Percentiles rank a stretch among this genome's conserved stretches.
phyloP scores from a whole-genome alignment of 441 rosid genomes.

The Hura crepitans region DNA sequence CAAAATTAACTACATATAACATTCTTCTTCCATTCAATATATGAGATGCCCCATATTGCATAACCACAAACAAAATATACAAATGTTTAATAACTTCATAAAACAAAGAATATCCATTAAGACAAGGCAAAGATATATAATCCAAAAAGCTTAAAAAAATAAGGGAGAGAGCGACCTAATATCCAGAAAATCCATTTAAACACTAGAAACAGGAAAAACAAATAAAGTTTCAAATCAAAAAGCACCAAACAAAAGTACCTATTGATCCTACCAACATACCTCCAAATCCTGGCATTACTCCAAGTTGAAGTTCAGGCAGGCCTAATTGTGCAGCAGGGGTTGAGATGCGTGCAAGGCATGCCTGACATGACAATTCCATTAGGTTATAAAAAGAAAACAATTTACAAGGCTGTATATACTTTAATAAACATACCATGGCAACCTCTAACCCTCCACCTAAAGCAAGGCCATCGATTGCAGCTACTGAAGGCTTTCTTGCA shows the following conservation, averaged over 20 bases:
- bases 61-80: neutral
- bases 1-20: neutral
- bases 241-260: neutral
- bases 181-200: constrained; percentile 3
- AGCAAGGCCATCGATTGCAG: constrained; percentile 97
- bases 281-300: constrained; percentile 94
- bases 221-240: neutral
- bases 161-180: too few species aligned
- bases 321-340: constrained; percentile 79
- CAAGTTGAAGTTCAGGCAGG: constrained; percentile 95
- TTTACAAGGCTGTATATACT: constrained; percentile 11
- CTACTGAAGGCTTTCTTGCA: constrained; percentile 86
- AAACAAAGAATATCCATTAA: neutral
- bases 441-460: constrained; percentile 97
- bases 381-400: constrained; percentile 1
- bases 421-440: constrained; percentile 57
- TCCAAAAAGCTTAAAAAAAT: neutral
- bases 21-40: neutral
- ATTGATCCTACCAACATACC: constrained; percentile 34
- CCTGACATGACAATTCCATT: constrained; percentile 38
- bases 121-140: neutral
- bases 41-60: neutral
- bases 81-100: neutral
- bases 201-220: neutral
- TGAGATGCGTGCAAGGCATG: constrained; percentile 88